A percentile compares a stretch with the other conserved stretches of the same genome.
Conservation (phyloP, 352 stramenopile genomes). For the Thalassiosira mediterranea region DNA sequence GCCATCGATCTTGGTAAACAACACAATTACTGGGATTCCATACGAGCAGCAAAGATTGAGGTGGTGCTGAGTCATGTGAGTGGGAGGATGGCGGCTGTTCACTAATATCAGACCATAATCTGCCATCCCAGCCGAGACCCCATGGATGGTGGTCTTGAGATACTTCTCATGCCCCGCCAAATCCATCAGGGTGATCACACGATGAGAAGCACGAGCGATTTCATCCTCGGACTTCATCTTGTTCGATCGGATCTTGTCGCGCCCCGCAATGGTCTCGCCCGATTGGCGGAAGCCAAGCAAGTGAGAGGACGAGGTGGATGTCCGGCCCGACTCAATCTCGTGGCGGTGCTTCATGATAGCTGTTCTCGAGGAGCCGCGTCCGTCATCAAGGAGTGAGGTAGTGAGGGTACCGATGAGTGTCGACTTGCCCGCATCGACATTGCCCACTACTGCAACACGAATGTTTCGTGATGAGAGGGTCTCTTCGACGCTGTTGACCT, state of each 20-base stretch:
- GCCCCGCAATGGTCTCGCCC: constrained; percentile 75
- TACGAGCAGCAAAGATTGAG: constrained; percentile 83
- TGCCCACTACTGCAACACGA: constrained; percentile 81
- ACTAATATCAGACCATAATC: constrained; percentile 94
- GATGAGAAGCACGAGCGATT: constrained; percentile 73
- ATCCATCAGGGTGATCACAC: constrained; percentile 88
- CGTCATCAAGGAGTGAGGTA: constrained; percentile 95
- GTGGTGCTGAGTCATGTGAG: constrained; percentile 85
- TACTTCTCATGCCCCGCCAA: constrained; percentile 97
- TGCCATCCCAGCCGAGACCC: constrained; percentile 95
- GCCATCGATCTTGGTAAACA: constrained; percentile 84
- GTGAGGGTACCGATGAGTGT: constrained; percentile 88
- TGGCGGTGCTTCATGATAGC: constrained; percentile 90
- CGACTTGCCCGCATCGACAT: constrained; percentile 83
- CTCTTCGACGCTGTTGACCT: constrained; percentile 56
- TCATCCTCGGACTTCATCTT: constrained; percentile 82
- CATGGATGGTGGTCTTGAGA: constrained; percentile 99
- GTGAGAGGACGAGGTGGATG: constrained; percentile 87
- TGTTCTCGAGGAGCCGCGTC: constrained; percentile 88
- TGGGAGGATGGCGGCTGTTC: constrained; percentile 81
- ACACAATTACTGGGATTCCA: constrained; percentile 78
- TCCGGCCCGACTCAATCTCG: constrained; percentile 90
- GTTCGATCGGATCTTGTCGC: constrained; percentile 68
- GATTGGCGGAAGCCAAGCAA: constrained; percentile 86
- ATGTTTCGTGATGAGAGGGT: constrained; percentile 79